Evolutionary conservation across 768 basidiomycete genomes (phyloP), one percentile per base, ranked within the genome.

Genomic region (Leccinum disarticulatum): DNA sequence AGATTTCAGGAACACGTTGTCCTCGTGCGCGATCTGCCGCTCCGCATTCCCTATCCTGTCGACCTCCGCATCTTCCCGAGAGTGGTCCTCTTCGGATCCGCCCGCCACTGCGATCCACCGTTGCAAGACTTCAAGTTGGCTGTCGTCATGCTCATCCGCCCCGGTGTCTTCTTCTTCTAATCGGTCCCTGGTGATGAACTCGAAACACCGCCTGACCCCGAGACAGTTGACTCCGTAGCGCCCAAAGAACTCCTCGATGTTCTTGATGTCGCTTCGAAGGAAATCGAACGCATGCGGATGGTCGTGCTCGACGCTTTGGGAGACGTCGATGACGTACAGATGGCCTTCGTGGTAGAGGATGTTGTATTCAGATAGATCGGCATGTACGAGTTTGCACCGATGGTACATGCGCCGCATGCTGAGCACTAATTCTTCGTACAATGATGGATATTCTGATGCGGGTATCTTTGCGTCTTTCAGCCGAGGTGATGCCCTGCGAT

Each of bases 351-450:
- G 90, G 68, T 86, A 96, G 69, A 99, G 82, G 66, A 99, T 87
- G 72, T 99, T 99, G 83, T 99, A 99, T 73, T 99, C 97, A 56
- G 92, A 95, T 55, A 99, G 82, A 80, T 99, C 97, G 52, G 96
- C 97, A 68, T 99, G 97, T 0, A 99, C 96, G 59, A 99, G 86
- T 59, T 86, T 89, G 83, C 97, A 98, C 46, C 81, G 80, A 64
- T 93, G 89, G 74, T 88, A 99, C 81, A 99, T 90, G 56, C 79
- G 83, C 59, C 96, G 87, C 48, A 95, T 80, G 58, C 82, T 83
- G 66, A 91, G 82, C 35, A 98, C 75, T 33, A 98, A 81, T 69
- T 95, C 91, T 25, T 77, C 70, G 70, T 99, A 99, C 2, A 98
- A 79, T 0, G 74, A 67, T 0, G 81, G 77, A 53, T 87, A 80